These are phyloP conservation scores for Trichosporon asahii DNA, from an alignment of 1,284 basidiomycete genomes.

Conservation along the genomic window DNA sequence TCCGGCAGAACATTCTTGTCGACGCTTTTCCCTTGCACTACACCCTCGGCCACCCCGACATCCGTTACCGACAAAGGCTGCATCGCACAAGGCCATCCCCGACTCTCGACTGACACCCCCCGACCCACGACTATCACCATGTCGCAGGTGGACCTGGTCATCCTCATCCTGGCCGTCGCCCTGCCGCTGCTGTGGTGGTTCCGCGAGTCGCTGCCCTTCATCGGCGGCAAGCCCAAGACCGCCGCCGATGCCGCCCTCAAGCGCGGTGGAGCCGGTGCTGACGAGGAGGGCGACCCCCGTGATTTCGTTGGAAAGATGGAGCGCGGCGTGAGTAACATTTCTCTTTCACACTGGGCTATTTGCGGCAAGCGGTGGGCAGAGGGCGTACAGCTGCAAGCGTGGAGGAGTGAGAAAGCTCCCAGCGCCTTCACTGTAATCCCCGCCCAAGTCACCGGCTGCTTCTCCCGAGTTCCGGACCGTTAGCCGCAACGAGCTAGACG, in stretches of 20 bases:
- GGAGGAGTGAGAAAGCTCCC: too few species aligned
- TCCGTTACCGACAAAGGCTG: not conserved
- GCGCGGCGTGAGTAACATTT: slow-evolving; percentile 65
- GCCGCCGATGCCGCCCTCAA: slow-evolving; percentile 11
- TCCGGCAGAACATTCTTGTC: not conserved
- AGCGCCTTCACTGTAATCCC: too few species aligned
- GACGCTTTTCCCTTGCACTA: too few species aligned
- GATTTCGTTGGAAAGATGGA: slow-evolving; percentile 91
- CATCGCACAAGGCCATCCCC: not conserved
- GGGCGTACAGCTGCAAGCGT: too few species aligned
- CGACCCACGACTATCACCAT: slow-evolving; percentile 28
- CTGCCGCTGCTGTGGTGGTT: slow-evolving; percentile 47
- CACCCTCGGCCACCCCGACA: too few species aligned
- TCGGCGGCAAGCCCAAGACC: slow-evolving; percentile 29
- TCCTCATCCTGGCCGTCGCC: slow-evolving; percentile 40
- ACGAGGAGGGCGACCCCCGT: slow-evolving; percentile 52
- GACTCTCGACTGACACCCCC: not conserved
- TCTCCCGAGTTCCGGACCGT: too few species aligned
- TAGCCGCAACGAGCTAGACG: too few species aligned
- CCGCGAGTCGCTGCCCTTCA: slow-evolving; percentile 47
- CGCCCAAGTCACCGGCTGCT: too few species aligned
- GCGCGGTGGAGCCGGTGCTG: slow-evolving; percentile 6
- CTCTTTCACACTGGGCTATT: not conserved
- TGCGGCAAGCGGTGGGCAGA: not conserved
- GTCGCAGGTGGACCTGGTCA: slow-evolving; percentile 43